A percentile compares a stretch with the other conserved stretches of the same genome.
Conservation (phyloP, 176 grass and related monocot genomes). For the Carex scoparia region DNA sequence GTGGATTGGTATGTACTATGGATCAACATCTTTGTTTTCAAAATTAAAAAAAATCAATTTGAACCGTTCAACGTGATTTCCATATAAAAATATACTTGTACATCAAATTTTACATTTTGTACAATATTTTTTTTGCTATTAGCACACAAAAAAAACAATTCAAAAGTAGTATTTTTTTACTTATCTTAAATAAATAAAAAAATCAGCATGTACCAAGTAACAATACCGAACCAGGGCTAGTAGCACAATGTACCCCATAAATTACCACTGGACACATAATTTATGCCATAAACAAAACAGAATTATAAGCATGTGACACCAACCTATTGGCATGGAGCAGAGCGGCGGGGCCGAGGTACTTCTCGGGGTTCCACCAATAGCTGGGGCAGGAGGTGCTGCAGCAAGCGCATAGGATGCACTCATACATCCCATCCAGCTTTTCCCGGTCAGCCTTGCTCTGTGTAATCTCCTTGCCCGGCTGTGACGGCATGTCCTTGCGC, state of each 20-base stretch:
- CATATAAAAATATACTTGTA: no score
- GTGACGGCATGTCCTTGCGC: slow-evolving; percentile 21
- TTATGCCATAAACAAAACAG: neutral
- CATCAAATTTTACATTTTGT: no score
- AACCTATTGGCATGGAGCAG: slow-evolving; percentile 78
- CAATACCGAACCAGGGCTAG: neutral
- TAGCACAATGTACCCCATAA: neutral
- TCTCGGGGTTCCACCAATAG: slow-evolving; percentile 74
- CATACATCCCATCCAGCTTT: slow-evolving; percentile 39
- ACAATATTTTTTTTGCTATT: no score
- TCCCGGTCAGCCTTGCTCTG: slow-evolving; percentile 40
- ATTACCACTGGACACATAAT: neutral
- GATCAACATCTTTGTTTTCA: no score
- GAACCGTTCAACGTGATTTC: no score
- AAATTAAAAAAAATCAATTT: no score
- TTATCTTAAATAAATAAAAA: no score
- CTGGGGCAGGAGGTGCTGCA: slow-evolving; percentile 35
- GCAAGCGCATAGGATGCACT: slow-evolving; percentile 44
- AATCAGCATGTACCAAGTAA: neutral
- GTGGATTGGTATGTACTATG: no score
- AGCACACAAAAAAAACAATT: no score
- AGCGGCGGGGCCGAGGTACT: slow-evolving; percentile 72
- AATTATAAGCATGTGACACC: neutral
- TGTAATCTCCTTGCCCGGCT: slow-evolving; percentile 19
- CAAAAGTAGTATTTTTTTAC: no score